A percentile compares a stretch with the other conserved stretches of the same genome.
Evolutionary conservation across 306 rosid species (phyloP).

Genomic region (Hippophae tibetana): DNA sequence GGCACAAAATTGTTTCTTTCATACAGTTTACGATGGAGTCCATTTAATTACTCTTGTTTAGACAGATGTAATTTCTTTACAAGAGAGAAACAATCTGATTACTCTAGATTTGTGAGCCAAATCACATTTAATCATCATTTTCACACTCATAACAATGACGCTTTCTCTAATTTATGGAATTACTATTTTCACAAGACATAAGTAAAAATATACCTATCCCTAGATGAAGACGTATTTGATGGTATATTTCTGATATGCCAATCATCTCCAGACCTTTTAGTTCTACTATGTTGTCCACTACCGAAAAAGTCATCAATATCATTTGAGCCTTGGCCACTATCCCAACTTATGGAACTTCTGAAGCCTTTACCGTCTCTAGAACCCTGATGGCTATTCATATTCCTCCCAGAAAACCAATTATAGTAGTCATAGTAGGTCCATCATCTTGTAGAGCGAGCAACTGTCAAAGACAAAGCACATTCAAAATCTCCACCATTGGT

Average conservation of each 20-base stretch:
- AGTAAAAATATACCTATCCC: slow-evolving; percentile 49
- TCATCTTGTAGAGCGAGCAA: slow-evolving; percentile 94
- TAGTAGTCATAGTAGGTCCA: slow-evolving; percentile 76
- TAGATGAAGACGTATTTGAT: slow-evolving; percentile 61
- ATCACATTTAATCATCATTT: no score
- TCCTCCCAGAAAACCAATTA: slow-evolving; percentile 68
- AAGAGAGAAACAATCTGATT: no score
- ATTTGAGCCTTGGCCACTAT: slow-evolving; percentile 15
- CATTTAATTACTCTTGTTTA: background rate
- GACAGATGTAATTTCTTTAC: no score
- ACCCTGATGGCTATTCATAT: slow-evolving; percentile 18
- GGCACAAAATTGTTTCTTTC: background rate
- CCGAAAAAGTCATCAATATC: slow-evolving; percentile 6
- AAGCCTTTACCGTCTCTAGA: slow-evolving; percentile 48
- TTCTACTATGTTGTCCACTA: slow-evolving; percentile 29
- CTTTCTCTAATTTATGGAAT: no score
- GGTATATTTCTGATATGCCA: slow-evolving; percentile 72
- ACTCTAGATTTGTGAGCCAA: no score
- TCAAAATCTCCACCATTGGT: slow-evolving; percentile 13
- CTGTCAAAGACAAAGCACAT: slow-evolving; percentile 37
- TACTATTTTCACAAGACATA: background rate
- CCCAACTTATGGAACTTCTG: slow-evolving; percentile 53
- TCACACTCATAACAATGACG: no score
- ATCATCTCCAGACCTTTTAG: slow-evolving; percentile 49
- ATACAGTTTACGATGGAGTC: no score